A percentile compares a stretch with the other conserved stretches of the same genome.
phyloP scores from a whole-genome alignment of 2,329 filamentous ascomycete genomes.

The Mycogone perniciosa region DNA sequence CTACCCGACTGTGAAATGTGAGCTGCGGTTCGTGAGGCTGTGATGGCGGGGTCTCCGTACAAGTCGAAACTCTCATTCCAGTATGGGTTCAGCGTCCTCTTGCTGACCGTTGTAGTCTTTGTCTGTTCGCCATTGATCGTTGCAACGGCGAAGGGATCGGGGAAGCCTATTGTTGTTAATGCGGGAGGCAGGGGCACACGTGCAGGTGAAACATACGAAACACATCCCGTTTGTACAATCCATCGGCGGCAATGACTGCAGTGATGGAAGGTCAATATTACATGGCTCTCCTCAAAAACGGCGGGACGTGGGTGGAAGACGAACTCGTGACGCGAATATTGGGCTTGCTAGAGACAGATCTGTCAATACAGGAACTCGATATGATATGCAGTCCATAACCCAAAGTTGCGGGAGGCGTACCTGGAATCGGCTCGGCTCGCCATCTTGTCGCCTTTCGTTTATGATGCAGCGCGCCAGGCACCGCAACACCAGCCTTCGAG shows the following conservation, averaged over 20 bases:
- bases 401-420: conserved; percentile 3
- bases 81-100: conserved; percentile 97
- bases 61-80: conserved; percentile 99
- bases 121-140: conserved; percentile 98
- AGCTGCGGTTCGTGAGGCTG: conserved; percentile 4
- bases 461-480: conserved; percentile 10
- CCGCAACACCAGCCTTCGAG: conserved; percentile 9
- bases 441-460: conserved; percentile 5
- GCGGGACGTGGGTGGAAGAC: conserved; percentile 23
- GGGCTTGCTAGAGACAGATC: conserved; percentile 51
- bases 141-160: conserved; percentile 94
- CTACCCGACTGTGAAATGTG: conserved; percentile 60
- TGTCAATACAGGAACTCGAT: neutral
- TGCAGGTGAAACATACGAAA: conserved; percentile 66
- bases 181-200: neutral
- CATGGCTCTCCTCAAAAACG: neutral
- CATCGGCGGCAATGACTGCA: conserved; percentile 94
- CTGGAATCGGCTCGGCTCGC: conserved; percentile 11
- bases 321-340: conserved; percentile 93
- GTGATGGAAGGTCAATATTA: conserved; percentile 16
- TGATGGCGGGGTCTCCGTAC: conserved; percentile 48
- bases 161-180: conserved; percentile 63
- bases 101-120: conserved; percentile 94
- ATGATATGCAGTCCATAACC: neutral
- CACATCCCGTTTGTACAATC: conserved; percentile 97